Evolutionary conservation across 2,329 filamentous ascomycete species (phyloP), one percentile per base, ranked within the genome.

Genomic region (Ampelomyces quisqualis): DNA sequence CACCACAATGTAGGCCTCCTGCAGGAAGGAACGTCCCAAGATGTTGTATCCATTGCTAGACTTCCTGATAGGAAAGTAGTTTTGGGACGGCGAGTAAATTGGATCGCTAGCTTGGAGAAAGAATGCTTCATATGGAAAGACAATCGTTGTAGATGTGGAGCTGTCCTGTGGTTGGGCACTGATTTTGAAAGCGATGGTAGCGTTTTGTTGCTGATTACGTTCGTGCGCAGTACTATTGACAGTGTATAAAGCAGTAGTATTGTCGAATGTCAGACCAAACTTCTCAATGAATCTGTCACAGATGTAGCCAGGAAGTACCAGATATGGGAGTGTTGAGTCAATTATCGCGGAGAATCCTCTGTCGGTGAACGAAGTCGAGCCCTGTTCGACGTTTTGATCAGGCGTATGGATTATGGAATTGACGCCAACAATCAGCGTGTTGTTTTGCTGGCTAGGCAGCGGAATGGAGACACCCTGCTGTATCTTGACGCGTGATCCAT

Each of bases 301-400:
- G 2, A 72, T 55, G 1, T 47, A 18, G 3, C 60, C 51, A 0
- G 65, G 65, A 2, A 68, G 41, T 23, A 56, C 51, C 4, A 68
- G 43, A 24, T 65, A 68, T 7, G 65, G 64, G 1, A 71, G 42
- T 6, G 64, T 67, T 1, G 70, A 72, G 43, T 74, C 69, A 14
- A 73, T 64, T 18, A 57, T 40, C 4, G 62, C 62, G 3, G 13
- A 31, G 24, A 71, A 66, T 1, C 49, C 51, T 22, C 29, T 26
- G 9, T 31, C 47, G 23, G 43, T 53, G 32, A 62, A 43, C 4
- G 55, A 51, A 2, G 8, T 3, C 1, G 13, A 29, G 15, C 38
- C 49, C 9, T 45, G 13, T 15, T 50, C 49, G 10, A 53, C 40
- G 1, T 45, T 21, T 5, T 27, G 43, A 21, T 62, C 47, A 1